These are phyloP conservation scores for Drechmeria coniospora DNA, from an alignment of 2,329 filamentous ascomycete species.

Conservation along the genomic window DNA sequence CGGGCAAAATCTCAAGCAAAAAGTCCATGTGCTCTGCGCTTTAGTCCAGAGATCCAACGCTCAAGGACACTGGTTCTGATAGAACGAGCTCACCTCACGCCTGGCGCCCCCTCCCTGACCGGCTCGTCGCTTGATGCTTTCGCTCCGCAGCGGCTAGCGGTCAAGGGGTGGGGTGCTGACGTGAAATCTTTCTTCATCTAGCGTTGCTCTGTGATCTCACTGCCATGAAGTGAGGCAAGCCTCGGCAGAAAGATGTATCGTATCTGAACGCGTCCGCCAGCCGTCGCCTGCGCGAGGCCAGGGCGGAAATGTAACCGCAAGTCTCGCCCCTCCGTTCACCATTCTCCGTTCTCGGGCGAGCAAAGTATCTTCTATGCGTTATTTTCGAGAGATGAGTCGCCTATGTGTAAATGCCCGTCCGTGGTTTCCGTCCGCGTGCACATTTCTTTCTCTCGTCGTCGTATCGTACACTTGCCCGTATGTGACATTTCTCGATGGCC, in stretches of 20 bases:
- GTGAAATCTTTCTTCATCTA: conserved; percentile 26
- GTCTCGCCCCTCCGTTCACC: too few relatives aligned
- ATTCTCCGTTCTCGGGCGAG: too few relatives aligned
- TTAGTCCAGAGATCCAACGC: conserved; percentile 47
- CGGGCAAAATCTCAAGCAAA: too few relatives aligned
- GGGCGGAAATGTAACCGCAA: too few relatives aligned
- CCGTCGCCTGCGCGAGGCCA: too few relatives aligned
- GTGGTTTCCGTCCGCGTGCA: conserved; percentile 6
- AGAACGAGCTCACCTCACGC: conserved; percentile 31
- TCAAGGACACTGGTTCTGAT: conserved; percentile 46
- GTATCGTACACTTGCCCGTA: conserved; percentile 3
- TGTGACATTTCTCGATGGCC: conserved; percentile 1
- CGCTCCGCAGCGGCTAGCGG: conserved; percentile 11
- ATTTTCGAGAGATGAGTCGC: conserved; percentile 11
- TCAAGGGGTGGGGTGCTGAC: too few relatives aligned
- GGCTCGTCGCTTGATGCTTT: conserved; percentile 18
- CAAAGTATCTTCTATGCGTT: conserved; percentile 1
- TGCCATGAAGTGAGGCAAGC: conserved; percentile 26
- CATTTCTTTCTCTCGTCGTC: conserved; percentile 1
- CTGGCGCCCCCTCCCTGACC: conserved; percentile 9
- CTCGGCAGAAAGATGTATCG: conserved; percentile 44
- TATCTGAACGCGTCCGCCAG: conserved; percentile 38
- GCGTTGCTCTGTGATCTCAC: conserved; percentile 45
- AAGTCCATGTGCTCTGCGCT: conserved; percentile 48
- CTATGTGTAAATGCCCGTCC: conserved; percentile 6